Conservation (phyloP, 2,329 filamentous ascomycete species). For the Akanthomyces lecanii region DNA sequence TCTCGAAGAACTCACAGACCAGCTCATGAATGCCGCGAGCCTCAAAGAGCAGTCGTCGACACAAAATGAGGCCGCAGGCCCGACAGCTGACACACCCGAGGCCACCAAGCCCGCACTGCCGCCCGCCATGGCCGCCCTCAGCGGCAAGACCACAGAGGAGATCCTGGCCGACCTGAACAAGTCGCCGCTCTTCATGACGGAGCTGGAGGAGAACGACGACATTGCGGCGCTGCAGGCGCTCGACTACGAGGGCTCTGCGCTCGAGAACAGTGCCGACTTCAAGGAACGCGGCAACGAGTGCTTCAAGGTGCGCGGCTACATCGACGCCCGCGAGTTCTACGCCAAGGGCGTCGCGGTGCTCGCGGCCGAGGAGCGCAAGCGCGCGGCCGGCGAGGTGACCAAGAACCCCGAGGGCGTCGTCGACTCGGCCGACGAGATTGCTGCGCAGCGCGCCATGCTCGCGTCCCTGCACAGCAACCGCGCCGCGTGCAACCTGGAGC, state of each 20-base stretch:
- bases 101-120: constrained; percentile 42
- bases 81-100: constrained; percentile 16
- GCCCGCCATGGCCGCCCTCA: constrained; percentile 37
- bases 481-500: constrained; percentile 81
- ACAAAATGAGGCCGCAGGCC: constrained; percentile 7
- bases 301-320: constrained; percentile 69
- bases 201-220: constrained; percentile 71
- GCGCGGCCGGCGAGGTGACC: constrained; percentile 37
- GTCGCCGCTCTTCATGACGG: constrained; percentile 91
- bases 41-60: constrained; percentile 3
- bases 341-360: constrained; percentile 76
- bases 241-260: constrained; percentile 85
- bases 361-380: constrained; percentile 56
- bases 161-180: constrained; percentile 54
- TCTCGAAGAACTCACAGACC: constrained; percentile 41
- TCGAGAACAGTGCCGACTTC: constrained; percentile 79
- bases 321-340: constrained; percentile 88
- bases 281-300: constrained; percentile 90
- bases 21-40: constrained; percentile 26
- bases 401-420: constrained; percentile 27
- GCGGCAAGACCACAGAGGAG: constrained; percentile 50
- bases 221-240: constrained; percentile 85
- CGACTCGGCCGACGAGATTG: constrained; percentile 51
- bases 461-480: constrained; percentile 82
- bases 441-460: constrained; percentile 59